phyloP scores from a whole-genome alignment of 208 protist genomes.

The Trypanosoma mega region DNA sequence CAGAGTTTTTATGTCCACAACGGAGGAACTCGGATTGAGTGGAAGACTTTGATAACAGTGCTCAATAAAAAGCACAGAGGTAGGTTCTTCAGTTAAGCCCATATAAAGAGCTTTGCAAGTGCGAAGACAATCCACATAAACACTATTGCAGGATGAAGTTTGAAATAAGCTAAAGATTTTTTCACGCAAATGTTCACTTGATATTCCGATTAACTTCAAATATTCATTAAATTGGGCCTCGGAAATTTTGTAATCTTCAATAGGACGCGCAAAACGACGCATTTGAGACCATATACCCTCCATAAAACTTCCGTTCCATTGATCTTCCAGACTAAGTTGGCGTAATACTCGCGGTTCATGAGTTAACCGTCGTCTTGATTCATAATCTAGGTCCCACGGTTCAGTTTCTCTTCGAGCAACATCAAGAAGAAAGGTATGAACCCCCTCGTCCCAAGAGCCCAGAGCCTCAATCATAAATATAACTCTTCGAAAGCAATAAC shows the following conservation, averaged over 20 bases:
- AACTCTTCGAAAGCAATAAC: no score
- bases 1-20: constrained; percentile 8
- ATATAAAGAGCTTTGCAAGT: constrained; percentile 47
- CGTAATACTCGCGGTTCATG: constrained; percentile 37
- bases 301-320: constrained; percentile 41
- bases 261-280: constrained; percentile 35
- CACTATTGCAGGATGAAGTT: background rate
- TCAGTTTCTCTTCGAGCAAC: background rate
- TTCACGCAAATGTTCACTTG: constrained; percentile 22
- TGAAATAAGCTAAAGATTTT: constrained; percentile 30
- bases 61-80: constrained; percentile 20
- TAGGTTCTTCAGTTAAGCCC: constrained; percentile 27
- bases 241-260: constrained; percentile 35
- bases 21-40: constrained; percentile 8
- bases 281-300: constrained; percentile 43
- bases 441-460: constrained; percentile 31
- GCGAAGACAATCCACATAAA: constrained; percentile 29
- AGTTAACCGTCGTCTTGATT: constrained; percentile 33
- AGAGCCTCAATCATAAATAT: constrained; percentile 25
- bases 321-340: constrained; percentile 36
- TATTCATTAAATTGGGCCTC: constrained; percentile 35
- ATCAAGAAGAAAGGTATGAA: constrained; percentile 27
- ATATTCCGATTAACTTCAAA: constrained; percentile 32
- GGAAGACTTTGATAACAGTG: constrained; percentile 47
- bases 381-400: constrained; percentile 38